Percentiles rank a stretch among this genome's conserved stretches.
Conservation (phyloP, 805 yeast genomes). For the Cyberlindnera xishuangbannaensis region DNA sequence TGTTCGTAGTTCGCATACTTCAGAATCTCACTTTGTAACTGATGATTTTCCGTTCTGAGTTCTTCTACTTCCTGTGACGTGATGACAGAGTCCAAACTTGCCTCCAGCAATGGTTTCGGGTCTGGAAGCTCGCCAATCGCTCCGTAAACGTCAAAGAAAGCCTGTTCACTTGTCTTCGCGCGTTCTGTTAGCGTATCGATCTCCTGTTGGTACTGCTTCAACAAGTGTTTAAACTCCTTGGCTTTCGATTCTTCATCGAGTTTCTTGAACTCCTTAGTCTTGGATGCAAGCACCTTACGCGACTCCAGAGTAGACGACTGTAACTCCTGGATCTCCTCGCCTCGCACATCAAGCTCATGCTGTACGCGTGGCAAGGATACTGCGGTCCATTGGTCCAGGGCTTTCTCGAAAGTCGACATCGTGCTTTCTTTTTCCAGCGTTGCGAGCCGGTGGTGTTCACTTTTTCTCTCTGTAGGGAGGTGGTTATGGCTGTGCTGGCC, state of each 20-base stretch:
- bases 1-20: constrained; percentile 75
- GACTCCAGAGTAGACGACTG: constrained; percentile 64
- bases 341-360: constrained; percentile 65
- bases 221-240: constrained; percentile 54
- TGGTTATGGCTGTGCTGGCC: too few relatives aligned
- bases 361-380: constrained; percentile 70
- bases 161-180: constrained; percentile 65
- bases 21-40: constrained; percentile 52
- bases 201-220: constrained; percentile 78
- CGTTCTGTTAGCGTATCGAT: constrained; percentile 78
- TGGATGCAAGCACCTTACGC: constrained; percentile 71
- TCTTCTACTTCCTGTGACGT: constrained; percentile 47
- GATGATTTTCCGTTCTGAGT: constrained; percentile 45
- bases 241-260: constrained; percentile 63
- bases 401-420: constrained; percentile 31
- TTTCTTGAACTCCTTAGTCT: constrained; percentile 83
- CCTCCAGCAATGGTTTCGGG: constrained; percentile 75
- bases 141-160: constrained; percentile 70
- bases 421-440: not conserved
- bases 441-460: too few relatives aligned
- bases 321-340: constrained; percentile 60
- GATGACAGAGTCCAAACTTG: constrained; percentile 58
- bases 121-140: constrained; percentile 87
- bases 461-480: too few relatives aligned
- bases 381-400: constrained; percentile 69